Evolutionary conservation across 768 basidiomycete species (phyloP), one percentile per base, ranked within the genome.

Genomic region (Suillus clintonianus): DNA sequence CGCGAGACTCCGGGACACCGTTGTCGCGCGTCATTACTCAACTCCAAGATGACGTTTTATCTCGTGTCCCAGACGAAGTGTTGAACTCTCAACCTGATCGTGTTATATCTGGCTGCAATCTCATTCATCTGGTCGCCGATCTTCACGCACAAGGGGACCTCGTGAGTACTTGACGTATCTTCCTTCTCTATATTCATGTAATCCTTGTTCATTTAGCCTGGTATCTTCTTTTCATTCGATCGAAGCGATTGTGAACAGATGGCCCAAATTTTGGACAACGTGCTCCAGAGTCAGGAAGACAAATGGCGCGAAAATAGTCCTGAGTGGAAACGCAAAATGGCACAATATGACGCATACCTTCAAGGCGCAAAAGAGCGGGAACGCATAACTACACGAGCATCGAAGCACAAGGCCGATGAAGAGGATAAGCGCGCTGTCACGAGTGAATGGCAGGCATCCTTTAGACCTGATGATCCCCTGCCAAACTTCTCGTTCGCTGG

Each of bases 221-320:
- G 88, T 0, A 83, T 91, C 14, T 72, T 91, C 24, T 91, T 91
- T 77, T 83, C 79, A 60, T 89, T 91, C 67, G 86, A 89, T 66
- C 82, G 89, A 22, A 71, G 76, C 2, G 77, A 79, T 22, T 90
- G 89, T 70, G 88, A 89, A 69, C 66, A 73, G n/a, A 80, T 89
- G 77, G 85, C 81, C 0, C 42, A 69, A 24, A 62, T 64, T 14
- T 71, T 91, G 27, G 22, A 77, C 1, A 17, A 62, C 2, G 69
- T 63, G 0, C 78, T 90, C 15, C 66, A 77, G 60, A 51, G 32
- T 0, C 78, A 83, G 6, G 89, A 91, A 71, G 48, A 64, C 24
- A 50, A 72, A 34, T 91, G 88, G 88, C 80, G 83, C 1, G 62
- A 67, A 5, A 72, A 67, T 3, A 84, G 75, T 63, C 73, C 78